A percentile compares a stretch with the other conserved stretches of the same genome.
Conservation (phyloP, 2,329 filamentous ascomycete genomes). For the Herpotrichia juniperi region DNA sequence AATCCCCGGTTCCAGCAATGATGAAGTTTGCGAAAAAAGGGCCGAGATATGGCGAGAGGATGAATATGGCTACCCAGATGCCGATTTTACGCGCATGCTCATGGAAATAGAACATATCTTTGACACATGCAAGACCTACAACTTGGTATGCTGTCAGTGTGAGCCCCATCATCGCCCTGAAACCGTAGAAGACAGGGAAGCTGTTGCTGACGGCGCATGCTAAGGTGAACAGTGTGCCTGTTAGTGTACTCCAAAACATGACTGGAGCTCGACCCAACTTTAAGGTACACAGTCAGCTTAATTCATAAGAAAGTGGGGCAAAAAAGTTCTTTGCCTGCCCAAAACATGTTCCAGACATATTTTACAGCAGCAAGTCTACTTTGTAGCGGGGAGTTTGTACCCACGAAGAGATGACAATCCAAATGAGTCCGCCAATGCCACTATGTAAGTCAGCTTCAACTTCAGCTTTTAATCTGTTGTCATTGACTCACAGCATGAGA, state of each 20-base stretch:
- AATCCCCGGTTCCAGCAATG: slow-evolving; percentile 27
- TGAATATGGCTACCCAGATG: slow-evolving; percentile 36
- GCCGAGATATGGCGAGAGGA: slow-evolving; percentile 39
- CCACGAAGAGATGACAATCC: slow-evolving; percentile 23
- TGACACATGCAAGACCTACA: slow-evolving; percentile 30
- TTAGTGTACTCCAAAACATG: slow-evolving; percentile 51
- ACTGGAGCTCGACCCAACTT: slow-evolving; percentile 45
- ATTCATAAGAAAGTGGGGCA: too few species aligned
- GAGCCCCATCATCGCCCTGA: slow-evolving; percentile 27
- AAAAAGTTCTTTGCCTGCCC: too few species aligned
- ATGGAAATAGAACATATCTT: slow-evolving; percentile 48
- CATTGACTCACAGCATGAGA: slow-evolving; percentile 53
- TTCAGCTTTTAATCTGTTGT: not conserved
- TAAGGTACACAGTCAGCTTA: too few species aligned
- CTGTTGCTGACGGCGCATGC: slow-evolving; percentile 37
- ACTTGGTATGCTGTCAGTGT: slow-evolving; percentile 31
- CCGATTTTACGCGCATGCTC: slow-evolving; percentile 44
- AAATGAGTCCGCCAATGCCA: slow-evolving; percentile 45
- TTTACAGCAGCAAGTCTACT: too few species aligned
- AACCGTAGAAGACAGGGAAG: slow-evolving; percentile 51
- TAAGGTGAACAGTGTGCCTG: slow-evolving; percentile 48
- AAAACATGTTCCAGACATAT: too few species aligned
- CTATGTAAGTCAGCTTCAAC: slow-evolving; percentile 8
- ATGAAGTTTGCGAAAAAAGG: slow-evolving; percentile 38
- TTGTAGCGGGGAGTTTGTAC: too few species aligned